phyloP scores from a whole-genome alignment of 257 asterid genomes.

The Sherardia arvensis region DNA sequence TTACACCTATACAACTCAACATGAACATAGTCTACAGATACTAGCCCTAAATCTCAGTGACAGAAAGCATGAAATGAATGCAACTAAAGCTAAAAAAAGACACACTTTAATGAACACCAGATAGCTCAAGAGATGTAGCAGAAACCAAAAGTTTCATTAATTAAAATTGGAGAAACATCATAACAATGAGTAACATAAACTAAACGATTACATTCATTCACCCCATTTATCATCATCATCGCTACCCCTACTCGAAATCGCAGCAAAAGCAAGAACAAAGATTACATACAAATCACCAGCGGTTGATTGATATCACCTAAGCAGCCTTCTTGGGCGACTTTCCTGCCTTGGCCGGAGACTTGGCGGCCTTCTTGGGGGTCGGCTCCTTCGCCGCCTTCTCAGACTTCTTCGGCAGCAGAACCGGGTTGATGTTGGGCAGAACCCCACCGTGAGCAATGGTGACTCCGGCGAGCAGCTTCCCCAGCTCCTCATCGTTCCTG shows the following conservation, averaged over 20 bases:
- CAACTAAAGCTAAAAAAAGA: too few relatives aligned
- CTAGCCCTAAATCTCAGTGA: too few relatives aligned
- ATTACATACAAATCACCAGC: slow-evolving; percentile 7
- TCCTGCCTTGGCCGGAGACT: slow-evolving; percentile 48
- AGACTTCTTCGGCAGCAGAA: slow-evolving; percentile 55
- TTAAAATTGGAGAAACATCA: neutral
- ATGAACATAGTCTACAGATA: too few relatives aligned
- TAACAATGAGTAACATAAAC: neutral
- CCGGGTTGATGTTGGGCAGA: slow-evolving; percentile 58
- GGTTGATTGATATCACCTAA: neutral
- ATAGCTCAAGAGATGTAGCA: neutral
- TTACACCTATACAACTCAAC: too few relatives aligned
- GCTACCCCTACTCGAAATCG: neutral
- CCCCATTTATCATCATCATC: neutral
- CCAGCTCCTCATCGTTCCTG: slow-evolving; percentile 71
- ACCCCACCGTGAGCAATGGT: slow-evolving; percentile 79
- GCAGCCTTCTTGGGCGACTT: slow-evolving; percentile 55
- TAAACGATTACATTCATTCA: slow-evolving; percentile 5
- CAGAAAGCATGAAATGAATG: too few relatives aligned
- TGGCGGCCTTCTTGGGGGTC: slow-evolving; percentile 22
- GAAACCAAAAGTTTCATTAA: slow-evolving; percentile 8
- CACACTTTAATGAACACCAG: neutral
- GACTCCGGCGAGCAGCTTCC: slow-evolving; percentile 58
- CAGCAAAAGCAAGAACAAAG: neutral
- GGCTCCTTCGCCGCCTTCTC: slow-evolving; percentile 31